Evolutionary conservation across 2,329 filamentous ascomycete species (phyloP), one percentile per base, ranked within the genome.

Genomic region (Microcyclospora pomicola): DNA sequence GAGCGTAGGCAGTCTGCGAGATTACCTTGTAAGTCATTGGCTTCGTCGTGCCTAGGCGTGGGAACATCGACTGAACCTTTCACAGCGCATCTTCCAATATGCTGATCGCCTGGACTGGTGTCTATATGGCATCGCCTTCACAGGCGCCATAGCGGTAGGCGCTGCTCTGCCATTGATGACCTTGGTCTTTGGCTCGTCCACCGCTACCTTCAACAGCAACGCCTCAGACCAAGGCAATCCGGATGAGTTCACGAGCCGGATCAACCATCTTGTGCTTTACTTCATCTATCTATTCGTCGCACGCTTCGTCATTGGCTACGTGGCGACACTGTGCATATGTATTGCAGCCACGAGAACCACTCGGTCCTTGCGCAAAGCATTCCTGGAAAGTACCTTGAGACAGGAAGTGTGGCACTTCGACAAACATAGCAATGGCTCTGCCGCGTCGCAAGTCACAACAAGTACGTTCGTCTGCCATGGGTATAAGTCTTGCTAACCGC

Each of bases 241-340:
- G 11, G 33, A 44, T n/a, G 35, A 45, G 12, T 53, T 52, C 39
- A 48, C 40, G n/a, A 32, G 24, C 30, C 29, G 35, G 13, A 44
- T 54, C 33, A 46, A 53, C 35, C 32, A 41, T 12, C 48, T 52
- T 42, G 75, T 72, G 1, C 60, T 86, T 0, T 82, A 77, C 56
- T 76, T 85, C 49, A 70, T 85, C 38, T 74, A 75, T 38, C 63
- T 86, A 5, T 86, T 85, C 55, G 58, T 85, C 31, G 79, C 63
- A 11, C 75, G 78, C 35, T 77, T 82, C 46, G 52, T 62, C 13
- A 60, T 82, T 30, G 73, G 71, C 42, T 84, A 82, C 44, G 61
- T 77, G 41, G 42, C 30, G 44, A 50, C 44, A n/a, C 49, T 63
- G 2, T 50, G 50, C 27, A 49, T 72, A 14, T 72, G 67, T 2